Conservation (phyloP, 2,329 filamentous ascomycete genomes). For the Paecilomyces fulvus region DNA sequence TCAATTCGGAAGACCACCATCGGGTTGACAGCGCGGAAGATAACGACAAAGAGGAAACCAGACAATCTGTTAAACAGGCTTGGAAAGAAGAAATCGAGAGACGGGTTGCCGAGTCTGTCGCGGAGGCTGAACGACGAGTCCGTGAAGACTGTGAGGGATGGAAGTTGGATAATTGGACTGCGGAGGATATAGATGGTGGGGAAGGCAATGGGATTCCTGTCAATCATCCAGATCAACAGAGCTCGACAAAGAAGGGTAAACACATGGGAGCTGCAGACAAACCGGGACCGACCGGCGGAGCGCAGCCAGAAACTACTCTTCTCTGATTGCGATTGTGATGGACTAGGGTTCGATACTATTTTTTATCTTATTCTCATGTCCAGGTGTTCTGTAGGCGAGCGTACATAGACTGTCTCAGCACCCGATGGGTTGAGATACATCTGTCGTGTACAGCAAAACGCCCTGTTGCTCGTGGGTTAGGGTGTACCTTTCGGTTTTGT, state of each 20-base stretch:
- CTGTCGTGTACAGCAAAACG: too few relatives aligned
- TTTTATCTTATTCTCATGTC: neutral
- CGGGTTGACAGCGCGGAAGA: neutral
- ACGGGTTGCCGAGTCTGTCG: slow-evolving; percentile 7
- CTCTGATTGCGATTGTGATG: neutral
- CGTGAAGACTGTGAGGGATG: slow-evolving; percentile 14
- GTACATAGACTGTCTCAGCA: neutral
- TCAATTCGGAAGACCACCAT: slow-evolving; percentile 2
- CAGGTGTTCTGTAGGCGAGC: neutral
- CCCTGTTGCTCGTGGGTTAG: too few relatives aligned
- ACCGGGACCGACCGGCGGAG: neutral
- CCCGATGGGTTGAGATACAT: too few relatives aligned
- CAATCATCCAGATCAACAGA: neutral
- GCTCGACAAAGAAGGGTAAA: neutral
- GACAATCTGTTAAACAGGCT: slow-evolving; percentile 3
- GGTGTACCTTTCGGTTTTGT: too few relatives aligned
- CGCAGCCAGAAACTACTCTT: neutral
- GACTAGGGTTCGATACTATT: neutral
- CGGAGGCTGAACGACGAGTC: slow-evolving; percentile 10
- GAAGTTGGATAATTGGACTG: slow-evolving; percentile 5
- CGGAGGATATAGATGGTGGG: slow-evolving; percentile 15
- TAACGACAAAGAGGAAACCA: neutral
- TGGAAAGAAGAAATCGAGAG: slow-evolving; percentile 15
- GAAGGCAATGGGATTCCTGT: slow-evolving; percentile 4
- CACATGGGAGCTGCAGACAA: neutral